Evolutionary conservation across 1,284 basidiomycete species (phyloP).

Genomic region (Sanghuangporus weigelae): DNA sequence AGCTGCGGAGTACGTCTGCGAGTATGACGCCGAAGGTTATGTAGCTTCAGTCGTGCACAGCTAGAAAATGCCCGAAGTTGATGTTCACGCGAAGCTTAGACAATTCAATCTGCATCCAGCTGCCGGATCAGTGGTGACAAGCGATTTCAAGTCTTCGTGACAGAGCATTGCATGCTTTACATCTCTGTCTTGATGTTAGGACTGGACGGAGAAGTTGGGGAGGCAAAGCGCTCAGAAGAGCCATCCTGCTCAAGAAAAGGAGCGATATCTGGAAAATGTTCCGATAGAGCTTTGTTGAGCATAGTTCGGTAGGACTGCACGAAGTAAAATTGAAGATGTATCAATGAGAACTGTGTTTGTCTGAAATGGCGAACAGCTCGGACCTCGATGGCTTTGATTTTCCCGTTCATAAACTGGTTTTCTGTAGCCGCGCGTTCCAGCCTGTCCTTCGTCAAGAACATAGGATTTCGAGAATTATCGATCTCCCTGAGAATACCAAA

Average conservation of each 20-base stretch:
- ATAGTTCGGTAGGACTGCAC: conserved; percentile 50
- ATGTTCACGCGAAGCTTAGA: too few relatives aligned
- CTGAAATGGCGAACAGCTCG: conserved; percentile 22
- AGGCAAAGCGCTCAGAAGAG: neutral
- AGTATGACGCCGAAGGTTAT: too few relatives aligned
- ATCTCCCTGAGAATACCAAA: conserved; percentile 44
- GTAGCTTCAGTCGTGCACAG: too few relatives aligned
- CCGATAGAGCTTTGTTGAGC: conserved; percentile 51
- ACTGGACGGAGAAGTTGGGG: neutral
- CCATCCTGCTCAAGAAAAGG: conserved; percentile 24
- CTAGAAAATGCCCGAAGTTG: too few relatives aligned
- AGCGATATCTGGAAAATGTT: conserved; percentile 55
- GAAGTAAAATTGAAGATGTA: neutral
- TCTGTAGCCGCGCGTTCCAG: conserved; percentile 76
- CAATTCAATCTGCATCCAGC: neutral
- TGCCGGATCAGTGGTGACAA: neutral
- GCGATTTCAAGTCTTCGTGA: neutral
- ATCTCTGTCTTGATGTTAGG: neutral
- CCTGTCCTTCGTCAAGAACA: conserved; percentile 70
- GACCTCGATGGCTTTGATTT: conserved; percentile 70
- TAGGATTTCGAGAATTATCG: conserved; percentile 73
- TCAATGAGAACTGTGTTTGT: neutral
- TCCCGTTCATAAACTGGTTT: conserved; percentile 88
- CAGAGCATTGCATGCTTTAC: neutral
- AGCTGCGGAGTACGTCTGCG: too few relatives aligned